phyloP scores from a whole-genome alignment of 2,329 filamentous ascomycete species.

The Lasiodiplodia hormozganensis region DNA sequence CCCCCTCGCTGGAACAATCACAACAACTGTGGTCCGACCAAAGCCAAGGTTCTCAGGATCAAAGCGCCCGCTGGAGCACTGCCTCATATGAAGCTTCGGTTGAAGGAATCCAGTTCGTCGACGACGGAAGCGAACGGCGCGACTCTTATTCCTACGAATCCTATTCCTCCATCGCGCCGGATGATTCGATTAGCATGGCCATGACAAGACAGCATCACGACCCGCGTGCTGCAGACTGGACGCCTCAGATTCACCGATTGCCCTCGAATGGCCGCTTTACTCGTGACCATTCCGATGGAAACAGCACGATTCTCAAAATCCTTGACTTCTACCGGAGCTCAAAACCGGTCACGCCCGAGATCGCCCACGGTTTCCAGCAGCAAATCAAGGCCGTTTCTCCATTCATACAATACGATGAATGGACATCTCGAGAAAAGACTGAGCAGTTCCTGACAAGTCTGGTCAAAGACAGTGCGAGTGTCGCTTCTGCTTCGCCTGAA shows the following conservation, averaged over 20 bases:
- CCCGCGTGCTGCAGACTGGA: conserved; percentile 37
- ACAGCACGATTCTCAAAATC: conserved; percentile 51
- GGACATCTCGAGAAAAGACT: conserved; percentile 62
- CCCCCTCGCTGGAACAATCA: conserved; percentile 39
- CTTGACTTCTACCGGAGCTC: conserved; percentile 51
- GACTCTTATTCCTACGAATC: conserved; percentile 39
- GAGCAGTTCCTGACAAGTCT: conserved; percentile 62
- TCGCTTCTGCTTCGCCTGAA: conserved; percentile 13
- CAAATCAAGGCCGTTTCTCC: conserved; percentile 57
- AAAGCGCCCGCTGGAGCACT: conserved; percentile 20
- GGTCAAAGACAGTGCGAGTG: conserved; percentile 39
- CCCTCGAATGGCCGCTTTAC: conserved; percentile 40
- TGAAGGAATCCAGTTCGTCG: conserved; percentile 23
- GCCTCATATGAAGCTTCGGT: conserved; percentile 20
- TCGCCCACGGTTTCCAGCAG: conserved; percentile 47
- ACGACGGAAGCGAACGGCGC: conserved; percentile 17
- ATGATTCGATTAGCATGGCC: conserved; percentile 48
- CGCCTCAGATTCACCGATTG: conserved; percentile 34
- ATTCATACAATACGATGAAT: conserved; percentile 52
- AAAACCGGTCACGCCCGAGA: conserved; percentile 46
- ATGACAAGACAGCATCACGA: conserved; percentile 33
- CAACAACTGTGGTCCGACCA: conserved; percentile 19
- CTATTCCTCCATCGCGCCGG: conserved; percentile 44
- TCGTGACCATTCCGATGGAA: conserved; percentile 41
- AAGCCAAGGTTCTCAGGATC: conserved; percentile 12